Base-by-base conservation (phyloP, 352 stramenopile genomes). In the Pythium vanterpoolii region DNA sequence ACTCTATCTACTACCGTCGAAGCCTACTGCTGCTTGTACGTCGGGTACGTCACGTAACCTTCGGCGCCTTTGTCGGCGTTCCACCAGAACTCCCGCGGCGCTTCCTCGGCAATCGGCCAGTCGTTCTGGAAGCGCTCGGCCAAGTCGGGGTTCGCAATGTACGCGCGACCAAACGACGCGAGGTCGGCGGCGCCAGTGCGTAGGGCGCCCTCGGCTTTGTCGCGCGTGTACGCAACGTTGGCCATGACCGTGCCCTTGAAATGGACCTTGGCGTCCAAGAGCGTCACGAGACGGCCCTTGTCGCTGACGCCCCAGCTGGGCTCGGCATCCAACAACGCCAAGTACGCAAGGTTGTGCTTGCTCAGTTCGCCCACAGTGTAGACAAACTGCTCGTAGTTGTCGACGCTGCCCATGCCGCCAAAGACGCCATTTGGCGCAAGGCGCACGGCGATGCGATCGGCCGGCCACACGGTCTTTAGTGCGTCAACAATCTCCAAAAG, bases 401-500 rank as follows among this genome's bases (percentile, higher is more conserved):
- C 71, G 23, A 63, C 59, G 44, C 71, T 72, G 13, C 77, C 75
- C 73, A 80, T 78, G 21, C 44, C 64, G 44, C 55, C 65, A 55
- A 68, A 82, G 14, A 10, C 60, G 51, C 72, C 68, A 54, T 83
- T 86, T 4, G 49, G 64, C 24, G 64, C 53, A 27, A 67, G 14
- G 18, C 47, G 57, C 36, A 61, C 52, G 19, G 45, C 50, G 42
- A 71, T 60, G 40, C 52, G 57, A 38, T 31, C 19, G 21, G 60
- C 30, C 14, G 54, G 46, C 30, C 36, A 52, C 34, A 51, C 44
- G 16, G 43, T 54, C 39, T 57, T 43, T 21, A 82, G 4, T 0
- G 68, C 66, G 57, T 83, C 63, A 65, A 91, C 11, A 54, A 82
- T 50, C 60, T 89, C 72, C 7, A 70, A 56, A 27, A 90, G 57